A percentile compares a stretch with the other conserved stretches of the same genome.
phyloP scores from a whole-genome alignment of 2,329 filamentous ascomycete genomes.

The Colletotrichum phormii region DNA sequence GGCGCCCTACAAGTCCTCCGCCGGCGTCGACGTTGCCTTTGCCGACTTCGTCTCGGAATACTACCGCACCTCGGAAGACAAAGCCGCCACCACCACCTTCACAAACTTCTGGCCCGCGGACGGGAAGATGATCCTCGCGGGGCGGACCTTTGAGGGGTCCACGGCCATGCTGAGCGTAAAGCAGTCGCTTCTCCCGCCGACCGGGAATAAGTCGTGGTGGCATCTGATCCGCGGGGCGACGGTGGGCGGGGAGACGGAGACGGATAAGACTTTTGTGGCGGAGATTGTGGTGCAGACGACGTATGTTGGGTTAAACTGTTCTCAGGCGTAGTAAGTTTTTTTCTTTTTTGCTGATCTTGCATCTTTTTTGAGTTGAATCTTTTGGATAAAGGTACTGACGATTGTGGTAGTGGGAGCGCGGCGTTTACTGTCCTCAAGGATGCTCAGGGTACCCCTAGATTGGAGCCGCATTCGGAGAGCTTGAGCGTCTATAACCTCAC shows the following conservation, averaged over 20 bases:
- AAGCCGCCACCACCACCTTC: slow-evolving; percentile 7
- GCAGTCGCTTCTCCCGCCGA: slow-evolving; percentile 21
- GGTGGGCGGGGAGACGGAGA: slow-evolving; percentile 3
- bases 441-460: not conserved
- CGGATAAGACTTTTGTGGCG: slow-evolving; percentile 19
- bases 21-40: slow-evolving; percentile 14
- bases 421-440: slow-evolving; percentile 28
- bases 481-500: slow-evolving; percentile 28
- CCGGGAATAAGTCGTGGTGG: slow-evolving; percentile 21
- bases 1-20: slow-evolving; percentile 8
- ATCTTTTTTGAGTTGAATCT: no score
- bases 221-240: slow-evolving; percentile 27
- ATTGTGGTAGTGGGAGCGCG: slow-evolving; percentile 5
- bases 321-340: slow-evolving; percentile 28
- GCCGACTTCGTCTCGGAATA: slow-evolving; percentile 15
- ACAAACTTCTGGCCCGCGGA: slow-evolving; percentile 31
- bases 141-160: not conserved
- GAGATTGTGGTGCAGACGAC: slow-evolving; percentile 29
- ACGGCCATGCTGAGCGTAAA: slow-evolving; percentile 20
- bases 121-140: slow-evolving; percentile 9
- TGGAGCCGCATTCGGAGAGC: slow-evolving; percentile 20
- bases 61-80: slow-evolving; percentile 20
- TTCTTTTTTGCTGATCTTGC: no score
- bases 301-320: slow-evolving; percentile 12
- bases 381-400: not conserved